phyloP scores from a whole-genome alignment of 108 stramenopile genomes.

The Stephanodiscus triporus region DNA sequence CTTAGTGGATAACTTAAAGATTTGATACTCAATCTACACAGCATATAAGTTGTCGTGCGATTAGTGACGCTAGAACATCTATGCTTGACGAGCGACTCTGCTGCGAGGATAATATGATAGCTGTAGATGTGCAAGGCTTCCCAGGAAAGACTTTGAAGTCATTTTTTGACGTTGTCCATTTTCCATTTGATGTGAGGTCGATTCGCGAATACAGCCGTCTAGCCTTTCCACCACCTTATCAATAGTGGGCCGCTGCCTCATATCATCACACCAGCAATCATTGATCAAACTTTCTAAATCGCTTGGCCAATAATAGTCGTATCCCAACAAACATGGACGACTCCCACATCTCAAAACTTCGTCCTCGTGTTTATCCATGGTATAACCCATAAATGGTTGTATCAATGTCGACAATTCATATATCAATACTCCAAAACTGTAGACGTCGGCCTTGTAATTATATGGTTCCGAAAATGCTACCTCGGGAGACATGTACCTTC shows the following conservation, averaged over 20 bases:
- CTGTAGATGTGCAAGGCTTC: not conserved
- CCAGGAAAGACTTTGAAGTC: not conserved
- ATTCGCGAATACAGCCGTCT: slow-evolving; percentile 20
- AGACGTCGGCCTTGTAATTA: slow-evolving; percentile 73
- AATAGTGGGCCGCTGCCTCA: slow-evolving; percentile 28
- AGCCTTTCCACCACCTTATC: slow-evolving; percentile 26
- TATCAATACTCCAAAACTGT: slow-evolving; percentile 73
- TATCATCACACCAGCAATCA: slow-evolving; percentile 36
- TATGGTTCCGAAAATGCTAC: slow-evolving; percentile 62
- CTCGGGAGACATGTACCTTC: slow-evolving; percentile 65
- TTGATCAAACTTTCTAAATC: slow-evolving; percentile 27
- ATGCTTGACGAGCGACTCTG: not conserved
- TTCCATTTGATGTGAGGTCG: not conserved
- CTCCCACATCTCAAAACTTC: slow-evolving; percentile 42
- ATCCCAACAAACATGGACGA: slow-evolving; percentile 33
- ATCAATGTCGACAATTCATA: slow-evolving; percentile 68
- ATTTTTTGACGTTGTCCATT: not conserved
- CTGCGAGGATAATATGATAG: not conserved
- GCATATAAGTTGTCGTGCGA: too few species aligned
- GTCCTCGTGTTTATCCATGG: slow-evolving; percentile 20
- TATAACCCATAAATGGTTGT: slow-evolving; percentile 48
- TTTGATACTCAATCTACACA: not conserved
- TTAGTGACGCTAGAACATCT: not conserved
- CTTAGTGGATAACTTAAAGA: not conserved
- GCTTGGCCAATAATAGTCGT: slow-evolving; percentile 25